Evolutionary conservation across 2,329 filamentous ascomycete genomes (phyloP), one percentile per base, ranked within the genome.

Genomic region (Magnaporthales sp.): DNA sequence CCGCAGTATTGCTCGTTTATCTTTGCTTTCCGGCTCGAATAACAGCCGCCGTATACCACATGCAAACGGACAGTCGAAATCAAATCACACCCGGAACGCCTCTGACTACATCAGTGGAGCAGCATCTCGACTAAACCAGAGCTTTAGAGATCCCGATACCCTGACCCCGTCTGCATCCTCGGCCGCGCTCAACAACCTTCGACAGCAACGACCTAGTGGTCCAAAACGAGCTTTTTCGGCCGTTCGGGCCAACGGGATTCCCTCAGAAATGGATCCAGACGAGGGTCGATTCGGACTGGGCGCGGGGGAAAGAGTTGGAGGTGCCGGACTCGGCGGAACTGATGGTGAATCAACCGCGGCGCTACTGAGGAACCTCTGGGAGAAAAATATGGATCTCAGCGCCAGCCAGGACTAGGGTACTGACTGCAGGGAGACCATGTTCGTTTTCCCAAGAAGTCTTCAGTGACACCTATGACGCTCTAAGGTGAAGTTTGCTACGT

Each of bases 311-410:
- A 71, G 78, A 6, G 74, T 84, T 1, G 85, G 84, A 67, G 84
- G 82, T 2, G 77, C 82, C 66, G 74, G 82, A 2, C 79, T 80
- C 0, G 81, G 82, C n/a, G 77, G 76, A 3, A 10, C 29, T 24
- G 79, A 81, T 26, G 81, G 84, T 63, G 81, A 84, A 64, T 81
- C 79, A 10, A 82, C 84, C 0, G 76, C 80, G 1, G 77, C 81
- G 4, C 71, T 88, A 60, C 75, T 89, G 66, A 78, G 86, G 66
- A 84, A 83, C 69, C 74, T 89, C 63, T 89, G 86, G 86, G 86
- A 89, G 62, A 88, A 85, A 78, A 84, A 80, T 63, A 77, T 81
- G 74, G 84, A 87, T 71, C 75, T 87, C 67, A 83, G 84, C 71
- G 81, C 82, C 30, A 87, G 85, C 71, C 80, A 82, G 75, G 79